These are phyloP conservation scores for Neonectria sp. DNA, from an alignment of 2,329 filamentous ascomycete genomes.

Conservation along the genomic window DNA sequence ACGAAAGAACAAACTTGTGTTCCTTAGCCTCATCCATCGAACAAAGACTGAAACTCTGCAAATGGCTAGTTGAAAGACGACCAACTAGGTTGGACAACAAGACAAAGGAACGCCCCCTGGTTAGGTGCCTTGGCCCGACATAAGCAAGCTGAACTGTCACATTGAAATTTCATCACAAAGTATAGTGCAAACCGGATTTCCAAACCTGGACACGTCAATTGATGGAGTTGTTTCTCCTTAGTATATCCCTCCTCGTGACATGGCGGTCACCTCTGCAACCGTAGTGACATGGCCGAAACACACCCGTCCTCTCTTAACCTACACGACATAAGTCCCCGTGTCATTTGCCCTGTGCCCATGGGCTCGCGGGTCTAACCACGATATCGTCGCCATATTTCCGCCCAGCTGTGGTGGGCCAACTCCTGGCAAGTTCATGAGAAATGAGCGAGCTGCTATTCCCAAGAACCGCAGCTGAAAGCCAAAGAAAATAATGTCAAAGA, in stretches of 20 bases:
- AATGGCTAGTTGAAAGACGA: background rate
- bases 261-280: constrained; percentile 11
- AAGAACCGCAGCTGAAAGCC: constrained; percentile 8
- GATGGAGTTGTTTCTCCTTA: constrained; percentile 19
- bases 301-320: constrained; percentile 11
- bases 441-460: constrained; percentile 12
- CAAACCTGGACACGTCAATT: constrained; percentile 26
- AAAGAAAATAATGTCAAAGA: constrained; percentile 20
- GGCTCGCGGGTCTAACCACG: constrained; percentile 18
- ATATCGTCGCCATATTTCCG: constrained; percentile 15
- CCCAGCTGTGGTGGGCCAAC: constrained; percentile 19
- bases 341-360: constrained; percentile 4
- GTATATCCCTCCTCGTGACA: constrained; percentile 20
- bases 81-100: background rate
- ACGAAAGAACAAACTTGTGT: background rate
- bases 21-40: background rate
- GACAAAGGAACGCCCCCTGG: background rate
- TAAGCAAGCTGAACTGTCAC: background rate
- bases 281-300: constrained; percentile 15
- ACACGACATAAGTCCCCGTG: constrained; percentile 13
- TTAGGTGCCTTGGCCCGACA: background rate
- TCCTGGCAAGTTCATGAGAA: constrained; percentile 20
- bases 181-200: constrained; percentile 1
- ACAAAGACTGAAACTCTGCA: background rate
- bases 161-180: background rate